Evolutionary conservation across 2,329 filamentous ascomycete genomes (phyloP).

Genomic region (Trichophyton verrucosum): DNA sequence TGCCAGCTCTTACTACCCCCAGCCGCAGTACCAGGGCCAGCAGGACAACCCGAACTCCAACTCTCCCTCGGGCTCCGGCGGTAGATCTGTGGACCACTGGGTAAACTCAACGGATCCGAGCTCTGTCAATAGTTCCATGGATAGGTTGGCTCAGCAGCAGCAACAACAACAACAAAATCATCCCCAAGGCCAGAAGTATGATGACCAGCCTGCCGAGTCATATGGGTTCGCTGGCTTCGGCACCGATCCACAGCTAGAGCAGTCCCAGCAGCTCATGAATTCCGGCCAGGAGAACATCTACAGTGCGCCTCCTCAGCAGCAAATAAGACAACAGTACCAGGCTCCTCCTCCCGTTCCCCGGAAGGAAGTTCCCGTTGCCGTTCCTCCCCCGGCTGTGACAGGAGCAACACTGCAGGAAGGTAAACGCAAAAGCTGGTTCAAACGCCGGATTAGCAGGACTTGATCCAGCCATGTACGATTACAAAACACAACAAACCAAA

Average conservation of each 20-base stretch:
- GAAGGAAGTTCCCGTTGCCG: slow-evolving; percentile 11
- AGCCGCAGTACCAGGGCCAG: slow-evolving; percentile 47
- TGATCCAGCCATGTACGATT: background rate
- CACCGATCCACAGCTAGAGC: slow-evolving; percentile 28
- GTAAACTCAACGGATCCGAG: slow-evolving; percentile 80
- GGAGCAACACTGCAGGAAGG: slow-evolving; percentile 31
- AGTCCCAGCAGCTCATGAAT: too few relatives aligned
- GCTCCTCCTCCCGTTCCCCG: slow-evolving; percentile 13
- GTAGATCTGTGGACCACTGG: slow-evolving; percentile 56
- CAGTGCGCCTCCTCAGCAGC: background rate
- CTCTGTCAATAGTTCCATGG: slow-evolving; percentile 85
- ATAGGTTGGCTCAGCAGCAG: slow-evolving; percentile 49
- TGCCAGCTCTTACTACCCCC: background rate
- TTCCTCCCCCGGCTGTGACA: slow-evolving; percentile 6
- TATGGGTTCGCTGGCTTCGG: slow-evolving; percentile 51
- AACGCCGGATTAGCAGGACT: slow-evolving; percentile 31
- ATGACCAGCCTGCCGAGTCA: slow-evolving; percentile 37
- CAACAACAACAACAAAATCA: slow-evolving; percentile 25
- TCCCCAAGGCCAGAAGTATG: slow-evolving; percentile 16
- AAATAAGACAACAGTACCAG: too few relatives aligned
- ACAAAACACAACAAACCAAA: background rate
- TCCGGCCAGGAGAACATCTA: background rate
- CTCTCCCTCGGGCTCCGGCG: slow-evolving; percentile 53
- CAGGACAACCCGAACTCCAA: slow-evolving; percentile 82
- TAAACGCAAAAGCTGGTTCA: slow-evolving; percentile 86